A percentile compares a stretch with the other conserved stretches of the same genome.
These are phyloP conservation scores for Musa schizocarpa DNA, from an alignment of 176 grass and related monocot species.

Conservation along the genomic window DNA sequence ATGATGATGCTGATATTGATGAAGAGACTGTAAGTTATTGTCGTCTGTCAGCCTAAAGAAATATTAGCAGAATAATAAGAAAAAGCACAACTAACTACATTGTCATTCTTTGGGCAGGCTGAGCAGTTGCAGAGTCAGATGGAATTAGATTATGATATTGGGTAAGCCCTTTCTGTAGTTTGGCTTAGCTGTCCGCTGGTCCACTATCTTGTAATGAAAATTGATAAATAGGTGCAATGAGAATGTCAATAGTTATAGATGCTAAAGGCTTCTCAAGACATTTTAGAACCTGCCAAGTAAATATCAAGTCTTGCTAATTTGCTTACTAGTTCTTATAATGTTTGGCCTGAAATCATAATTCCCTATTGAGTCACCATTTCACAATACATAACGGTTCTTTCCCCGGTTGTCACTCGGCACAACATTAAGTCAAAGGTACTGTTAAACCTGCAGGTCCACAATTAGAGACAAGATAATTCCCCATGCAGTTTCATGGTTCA, in stretches of 20 bases:
- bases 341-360: no score
- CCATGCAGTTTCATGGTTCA: constrained; percentile 4
- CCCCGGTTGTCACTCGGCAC: neutral
- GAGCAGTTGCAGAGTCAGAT: constrained; percentile 13
- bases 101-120: neutral
- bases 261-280: no score
- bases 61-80: no score
- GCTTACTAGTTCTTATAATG: no score
- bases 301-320: no score
- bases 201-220: no score
- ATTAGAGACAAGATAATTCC: constrained; percentile 13
- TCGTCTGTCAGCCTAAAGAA: neutral
- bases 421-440: neutral
- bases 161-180: neutral
- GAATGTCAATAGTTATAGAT: neutral
- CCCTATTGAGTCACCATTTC: neutral
- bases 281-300: no score
- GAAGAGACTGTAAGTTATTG: constrained; percentile 5
- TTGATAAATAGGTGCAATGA: neutral
- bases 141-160: constrained; percentile 19
- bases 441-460: neutral
- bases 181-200: no score
- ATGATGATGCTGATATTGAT: constrained; percentile 16
- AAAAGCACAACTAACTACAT: neutral
- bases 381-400: neutral